These are phyloP conservation scores for Prunus mume DNA, from an alignment of 306 rosid species.

Conservation along the genomic window DNA sequence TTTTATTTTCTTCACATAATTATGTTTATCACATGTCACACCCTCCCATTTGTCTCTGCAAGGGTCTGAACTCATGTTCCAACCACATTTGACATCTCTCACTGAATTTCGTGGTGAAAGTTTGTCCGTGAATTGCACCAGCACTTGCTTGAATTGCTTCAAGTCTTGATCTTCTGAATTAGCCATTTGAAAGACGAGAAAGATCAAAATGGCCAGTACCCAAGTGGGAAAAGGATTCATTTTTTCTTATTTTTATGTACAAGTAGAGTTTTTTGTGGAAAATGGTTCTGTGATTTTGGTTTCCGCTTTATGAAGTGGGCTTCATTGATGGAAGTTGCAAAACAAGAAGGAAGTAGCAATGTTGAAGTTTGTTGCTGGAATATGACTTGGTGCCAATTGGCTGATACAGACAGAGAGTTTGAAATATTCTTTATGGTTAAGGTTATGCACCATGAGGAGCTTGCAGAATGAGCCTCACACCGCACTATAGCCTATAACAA, in stretches of 20 bases:
- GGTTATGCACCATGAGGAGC: background rate
- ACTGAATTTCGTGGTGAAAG: conserved; percentile 34
- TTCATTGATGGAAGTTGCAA: conserved; percentile 5
- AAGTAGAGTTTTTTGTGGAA: background rate
- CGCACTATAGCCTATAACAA: background rate
- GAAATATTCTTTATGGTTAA: background rate
- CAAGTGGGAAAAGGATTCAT: conserved; percentile 41
- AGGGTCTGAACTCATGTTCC: conserved; percentile 58
- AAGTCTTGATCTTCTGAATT: conserved; percentile 43
- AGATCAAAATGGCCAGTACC: conserved; percentile 26
- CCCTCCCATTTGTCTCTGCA: conserved; percentile 57
- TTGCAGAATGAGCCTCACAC: conserved; percentile 35
- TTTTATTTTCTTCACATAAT: conserved; percentile 27
- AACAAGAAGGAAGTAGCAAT: conserved; percentile 14
- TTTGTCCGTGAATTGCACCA: conserved; percentile 55
- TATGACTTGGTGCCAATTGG: conserved; percentile 39
- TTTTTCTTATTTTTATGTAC: conserved; percentile 10
- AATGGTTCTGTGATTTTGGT: background rate
- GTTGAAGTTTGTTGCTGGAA: conserved; percentile 5
- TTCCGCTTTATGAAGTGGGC: background rate
- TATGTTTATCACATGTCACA: conserved; percentile 29
- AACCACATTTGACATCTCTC: conserved; percentile 40
- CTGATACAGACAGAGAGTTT: conserved; percentile 12
- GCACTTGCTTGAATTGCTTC: conserved; percentile 22
- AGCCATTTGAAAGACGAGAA: conserved; percentile 26